Conservation (phyloP, 768 basidiomycete species). For the Multifurca ochricompacta region DNA sequence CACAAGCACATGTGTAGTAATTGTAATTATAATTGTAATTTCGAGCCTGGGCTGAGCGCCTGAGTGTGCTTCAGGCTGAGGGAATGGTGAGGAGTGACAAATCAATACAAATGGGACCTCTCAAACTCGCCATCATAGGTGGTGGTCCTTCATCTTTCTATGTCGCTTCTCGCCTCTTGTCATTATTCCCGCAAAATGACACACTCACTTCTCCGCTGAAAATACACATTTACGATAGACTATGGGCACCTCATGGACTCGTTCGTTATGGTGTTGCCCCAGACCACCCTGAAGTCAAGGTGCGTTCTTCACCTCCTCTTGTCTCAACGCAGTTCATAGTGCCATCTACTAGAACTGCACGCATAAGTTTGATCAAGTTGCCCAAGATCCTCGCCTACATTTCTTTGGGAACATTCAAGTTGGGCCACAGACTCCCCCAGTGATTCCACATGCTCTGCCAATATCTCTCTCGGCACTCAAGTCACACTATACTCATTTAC, state of each 20-base stretch:
- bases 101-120: conserved; percentile 27
- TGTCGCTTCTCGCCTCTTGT: conserved; percentile 78
- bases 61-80: too few relatives aligned
- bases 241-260: conserved; percentile 92
- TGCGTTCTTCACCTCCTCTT: conserved; percentile 22
- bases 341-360: conserved; percentile 86
- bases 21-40: too few relatives aligned
- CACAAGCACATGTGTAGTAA: too few relatives aligned
- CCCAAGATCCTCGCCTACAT: conserved; percentile 68
- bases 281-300: conserved; percentile 98
- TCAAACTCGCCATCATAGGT: conserved; percentile 88
- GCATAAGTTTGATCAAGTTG: conserved; percentile 84
- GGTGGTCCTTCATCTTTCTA: conserved; percentile 97
- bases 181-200: conserved; percentile 41
- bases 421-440: conserved; percentile 27
- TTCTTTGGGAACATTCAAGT: conserved; percentile 91
- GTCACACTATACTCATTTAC: conserved; percentile 72
- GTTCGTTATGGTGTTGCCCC: conserved; percentile 96
- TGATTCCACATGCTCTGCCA: conserved; percentile 44
- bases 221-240: conserved; percentile 84
- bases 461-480: conserved; percentile 57
- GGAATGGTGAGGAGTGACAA: too few relatives aligned
- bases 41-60: too few relatives aligned
- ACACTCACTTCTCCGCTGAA: conserved; percentile 33
- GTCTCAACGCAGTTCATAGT: neutral